Base-by-base conservation (phyloP, 2,329 filamentous ascomycete genomes). In the Aureobasidium sp. region DNA sequence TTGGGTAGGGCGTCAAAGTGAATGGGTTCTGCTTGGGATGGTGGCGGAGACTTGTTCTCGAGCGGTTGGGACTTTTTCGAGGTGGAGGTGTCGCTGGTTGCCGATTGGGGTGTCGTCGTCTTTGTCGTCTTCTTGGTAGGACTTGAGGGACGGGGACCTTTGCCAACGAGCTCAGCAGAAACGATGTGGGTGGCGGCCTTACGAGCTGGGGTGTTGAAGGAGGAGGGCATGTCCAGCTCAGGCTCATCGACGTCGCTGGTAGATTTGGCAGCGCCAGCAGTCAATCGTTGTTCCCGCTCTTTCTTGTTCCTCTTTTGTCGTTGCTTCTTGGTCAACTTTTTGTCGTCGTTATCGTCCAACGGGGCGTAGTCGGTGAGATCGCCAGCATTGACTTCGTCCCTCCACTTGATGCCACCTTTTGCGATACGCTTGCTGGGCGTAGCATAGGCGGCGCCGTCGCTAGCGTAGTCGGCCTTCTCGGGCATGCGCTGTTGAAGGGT, bases 371-470 rank as follows among this genome's bases (percentile, higher is more conserved):
- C 55, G n/a, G 56, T 55, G 8, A 57, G 45, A 30, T 57, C 58
- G 24, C 55, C 56, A 16, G 50, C 58, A 27, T 60, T 58, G 22
- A 55, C 52, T n/a, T 61, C 56, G 38, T 59, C 59, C 17, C 44
- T 49, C 61, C 61, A 66, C 22, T 59, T 62, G 27, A 62, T 53
- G 21, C 54, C 56, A 14, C 34, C 45, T 40, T 65, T 64, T 12
- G 17, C 39, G n/a, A 57, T 37, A 8, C 56, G 55, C 30, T 45
- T 54, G 35, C 39, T 34, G 7, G 53, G 45, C 2, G 52, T 49
- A 32, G 38, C 53, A 40, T 67, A 68, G 6, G 66, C 61, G 30
- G 68, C 70, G n/a, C 73, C 72, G 55, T 74, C 72, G 8, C 71
- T 73, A 25, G 67, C 68, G 53, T 73, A 74, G 61, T 67, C 53